Conservation (phyloP, 257 asterid species). For the Haberlea rhodopensis region DNA sequence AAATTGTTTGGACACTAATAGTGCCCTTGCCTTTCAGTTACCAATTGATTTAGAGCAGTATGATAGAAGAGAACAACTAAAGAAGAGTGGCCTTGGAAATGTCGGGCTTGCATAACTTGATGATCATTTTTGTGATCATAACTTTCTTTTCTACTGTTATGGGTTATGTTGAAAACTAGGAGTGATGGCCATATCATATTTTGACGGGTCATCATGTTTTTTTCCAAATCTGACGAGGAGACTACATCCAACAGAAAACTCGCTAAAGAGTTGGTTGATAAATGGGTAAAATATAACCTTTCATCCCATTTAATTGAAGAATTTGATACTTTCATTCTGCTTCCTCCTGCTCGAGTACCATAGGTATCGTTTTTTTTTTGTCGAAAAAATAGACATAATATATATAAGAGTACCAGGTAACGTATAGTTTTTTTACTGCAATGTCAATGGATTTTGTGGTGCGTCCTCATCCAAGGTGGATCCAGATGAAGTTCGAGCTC, state of each 20-base stretch:
- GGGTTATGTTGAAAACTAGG: conserved; percentile 17
- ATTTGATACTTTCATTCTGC: neutral
- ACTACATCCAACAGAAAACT: conserved; percentile 83
- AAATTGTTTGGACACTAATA: conserved; percentile 26
- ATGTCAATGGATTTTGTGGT: conserved; percentile 91
- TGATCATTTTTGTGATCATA: neutral
- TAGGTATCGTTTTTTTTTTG: neutral
- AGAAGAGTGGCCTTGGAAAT: conserved; percentile 95
- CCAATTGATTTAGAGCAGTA: conserved; percentile 85
- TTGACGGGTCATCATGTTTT: conserved; percentile 88
- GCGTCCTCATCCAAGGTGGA: conserved; percentile 95
- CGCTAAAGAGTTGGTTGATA: conserved; percentile 95
- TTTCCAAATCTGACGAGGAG: conserved; percentile 93
- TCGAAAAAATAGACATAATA: too few species aligned
- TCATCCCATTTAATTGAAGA: conserved; percentile 6
- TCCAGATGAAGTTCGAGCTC: conserved; percentile 82
- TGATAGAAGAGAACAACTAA: conserved; percentile 81
- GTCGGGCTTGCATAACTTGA: conserved; percentile 33
- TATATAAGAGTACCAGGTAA: too few species aligned
- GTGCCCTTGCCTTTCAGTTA: conserved; percentile 50
- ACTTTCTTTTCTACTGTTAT: neutral
- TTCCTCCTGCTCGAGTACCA: neutral
- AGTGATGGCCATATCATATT: conserved; percentile 14
- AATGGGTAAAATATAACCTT: conserved; percentile 67
- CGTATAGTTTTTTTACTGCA: too few species aligned